Evolutionary conservation across 306 rosid genomes (phyloP), one percentile per base, ranked within the genome.

Genomic region (Crataegus laevigata): DNA sequence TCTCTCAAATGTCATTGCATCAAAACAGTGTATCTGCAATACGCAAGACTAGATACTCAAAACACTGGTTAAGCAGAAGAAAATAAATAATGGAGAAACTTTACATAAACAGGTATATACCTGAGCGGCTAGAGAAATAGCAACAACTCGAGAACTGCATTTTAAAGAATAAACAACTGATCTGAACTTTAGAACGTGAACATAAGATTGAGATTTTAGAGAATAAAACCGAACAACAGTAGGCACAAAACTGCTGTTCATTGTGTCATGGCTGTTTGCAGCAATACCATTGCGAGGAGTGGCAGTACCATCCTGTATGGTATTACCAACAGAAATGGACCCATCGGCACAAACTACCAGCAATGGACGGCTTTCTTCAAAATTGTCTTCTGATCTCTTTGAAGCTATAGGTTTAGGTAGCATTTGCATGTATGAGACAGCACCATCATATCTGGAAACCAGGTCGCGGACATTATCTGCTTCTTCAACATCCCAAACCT

Each of bases 401-500:
- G 89, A 87, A 38, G 80, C 75, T 54, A 89, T 65, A 70, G 96
- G 96, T 82, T 87, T 96, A 32, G 98, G 98, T 66, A 96, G 80
- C 88, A 90, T 83, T 96, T 96, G 97, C 96, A 96, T 84, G 68
- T 85, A 88, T 75, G 93, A 89, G 79, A 90, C 92, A 76, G 98
- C 91, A 72, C 96, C 93, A 45, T 89, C 98, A 40, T 88, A 92
- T 71, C 86, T 86, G 75, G 94, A 96, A 79, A 92, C 92, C 17
- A 92, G 79, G 79, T 88, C 98, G 6, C 85, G 89, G 52, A 96
- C 91, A 83, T 90, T 90, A 59, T 88, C 83, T 34, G 98, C 94
- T 84, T 96, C 97, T 84, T 96, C 97, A 50, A 96, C 98, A 84
- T 89, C 96, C 99, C 98, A 96, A 82, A 96, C 93, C 81, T 92